Evolutionary conservation across 257 asterid genomes (phyloP), one percentile per base, ranked within the genome.

Genomic region (Paraleonurus japonicus): DNA sequence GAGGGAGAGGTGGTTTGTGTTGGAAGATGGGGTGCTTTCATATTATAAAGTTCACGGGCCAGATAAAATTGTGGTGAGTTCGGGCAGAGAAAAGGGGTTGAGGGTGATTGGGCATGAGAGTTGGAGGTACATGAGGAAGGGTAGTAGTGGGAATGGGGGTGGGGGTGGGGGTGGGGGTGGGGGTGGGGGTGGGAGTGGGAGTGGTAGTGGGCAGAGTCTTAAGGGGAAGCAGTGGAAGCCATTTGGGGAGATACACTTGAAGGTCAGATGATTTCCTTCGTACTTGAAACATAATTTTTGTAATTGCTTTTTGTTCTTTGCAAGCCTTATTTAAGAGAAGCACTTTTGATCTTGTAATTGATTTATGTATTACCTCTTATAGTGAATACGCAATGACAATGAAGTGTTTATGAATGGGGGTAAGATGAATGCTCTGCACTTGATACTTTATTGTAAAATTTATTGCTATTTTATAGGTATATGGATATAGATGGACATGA

Each of bases 21-120:
- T 94, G 85, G 96, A 94, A 76, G 99, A 94, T 78, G 99, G 99
- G 30, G 99, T 94, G 76, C 76, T 94, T 60, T 91, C 99, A 23
- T 94, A 94, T 78, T 94, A 89, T 69, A 94, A 94, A 72, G 96
- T 94, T 67, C 99, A 86, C 80, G 99, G 97, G 5, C 99, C 99
- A 45, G 90, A 94, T 80, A 91, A 88, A 82, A 89, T 94, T 75
- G 85, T 75, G 32, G 82, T 89, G 79, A 80, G 82, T 70, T 82
- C 85, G 4, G 78, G 76, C 9, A 84, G 75, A 67, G 96, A 94
- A 77, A 91, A 91, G 69, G 95, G 96, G 26, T 73, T 83, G 51
- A 85, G 87, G 83, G 96, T 94, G 79, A 88, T 94, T 51, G 99
- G 99, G 41, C 89, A 83, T 45, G 97, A 91, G 65, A 91, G 97